phyloP scores from a whole-genome alignment of 192 early-diverging fungal species.

The Phycomyces nitens region DNA sequence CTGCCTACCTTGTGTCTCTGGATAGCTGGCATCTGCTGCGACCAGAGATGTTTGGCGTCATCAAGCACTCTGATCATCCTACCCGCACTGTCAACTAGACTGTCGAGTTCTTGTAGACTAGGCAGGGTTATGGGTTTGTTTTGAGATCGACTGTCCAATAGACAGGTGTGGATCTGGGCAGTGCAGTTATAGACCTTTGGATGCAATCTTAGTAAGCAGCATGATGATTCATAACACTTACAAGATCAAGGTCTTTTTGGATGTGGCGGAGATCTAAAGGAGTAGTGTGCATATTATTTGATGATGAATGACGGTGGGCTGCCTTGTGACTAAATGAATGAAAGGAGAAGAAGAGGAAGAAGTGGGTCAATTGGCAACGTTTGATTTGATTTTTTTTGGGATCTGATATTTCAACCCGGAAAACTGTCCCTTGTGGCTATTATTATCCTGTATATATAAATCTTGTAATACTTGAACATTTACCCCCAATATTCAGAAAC shows the following conservation, averaged over 20 bases:
- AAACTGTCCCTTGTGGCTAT: too few species aligned
- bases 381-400: too few species aligned
- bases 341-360: not conserved
- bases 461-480: too few species aligned
- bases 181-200: conserved; percentile 4
- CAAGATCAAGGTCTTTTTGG: not conserved
- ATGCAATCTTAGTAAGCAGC: not conserved
- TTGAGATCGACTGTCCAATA: conserved; percentile 8
- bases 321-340: not conserved
- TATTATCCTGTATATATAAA: too few species aligned
- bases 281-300: not conserved
- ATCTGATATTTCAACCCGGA: too few species aligned
- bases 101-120: conserved; percentile 14
- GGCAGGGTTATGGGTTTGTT: not conserved
- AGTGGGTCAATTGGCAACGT: not conserved
- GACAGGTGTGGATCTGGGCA: not conserved
- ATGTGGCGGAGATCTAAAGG: not conserved
- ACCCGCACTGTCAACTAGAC: conserved; percentile 6
- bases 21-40: not conserved
- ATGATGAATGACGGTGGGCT: not conserved
- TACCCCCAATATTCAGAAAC: too few species aligned
- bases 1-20: not conserved
- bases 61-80: not conserved
- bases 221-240: not conserved
- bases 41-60: conserved; percentile 7